Percentiles rank a stretch among this genome's conserved stretches.
phyloP scores from a whole-genome alignment of 805 yeast species.

The Lipomyces orientalis region DNA sequence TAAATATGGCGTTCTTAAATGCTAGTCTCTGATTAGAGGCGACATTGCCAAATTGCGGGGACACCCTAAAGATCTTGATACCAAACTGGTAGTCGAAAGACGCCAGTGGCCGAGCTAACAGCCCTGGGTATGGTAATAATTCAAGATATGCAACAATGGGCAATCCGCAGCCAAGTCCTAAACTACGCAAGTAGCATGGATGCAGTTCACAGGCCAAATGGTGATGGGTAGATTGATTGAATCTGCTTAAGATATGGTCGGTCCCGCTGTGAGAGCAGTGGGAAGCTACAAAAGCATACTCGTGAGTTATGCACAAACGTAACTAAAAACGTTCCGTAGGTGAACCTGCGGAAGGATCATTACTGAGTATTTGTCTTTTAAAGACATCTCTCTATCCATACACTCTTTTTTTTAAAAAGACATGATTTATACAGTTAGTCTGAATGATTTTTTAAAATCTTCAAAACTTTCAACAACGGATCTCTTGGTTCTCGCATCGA shows the following conservation, averaged over 20 bases:
- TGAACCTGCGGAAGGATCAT: conserved; percentile 52
- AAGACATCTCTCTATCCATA: neutral
- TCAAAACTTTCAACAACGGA: conserved; percentile 52
- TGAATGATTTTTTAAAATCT: conserved; percentile 37
- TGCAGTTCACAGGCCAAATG: too few relatives aligned
- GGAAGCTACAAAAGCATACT: conserved; percentile 2
- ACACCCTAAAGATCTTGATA: conserved; percentile 18
- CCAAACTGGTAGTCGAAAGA: conserved; percentile 18
- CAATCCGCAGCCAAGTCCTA: too few relatives aligned
- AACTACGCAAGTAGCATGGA: too few relatives aligned
- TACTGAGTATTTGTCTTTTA: conserved; percentile 38
- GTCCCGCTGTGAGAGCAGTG: neutral
- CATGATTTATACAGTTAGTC: conserved; percentile 23
- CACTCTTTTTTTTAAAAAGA: conserved; percentile 21
- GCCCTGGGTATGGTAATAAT: conserved; percentile 1
- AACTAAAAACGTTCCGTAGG: conserved; percentile 42
- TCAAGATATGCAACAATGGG: neutral
- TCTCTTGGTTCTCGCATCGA: conserved; percentile 55
- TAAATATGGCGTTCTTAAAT: neutral
- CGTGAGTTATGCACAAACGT: conserved; percentile 2
- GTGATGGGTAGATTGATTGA: neutral
- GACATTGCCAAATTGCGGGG: conserved; percentile 23
- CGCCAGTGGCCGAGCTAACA: conserved; percentile 14
- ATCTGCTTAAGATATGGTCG: neutral
- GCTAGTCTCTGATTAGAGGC: neutral